phyloP scores from a whole-genome alignment of 495 filamentous ascomycete species.

The Umbilicaria muhlenbergii region DNA sequence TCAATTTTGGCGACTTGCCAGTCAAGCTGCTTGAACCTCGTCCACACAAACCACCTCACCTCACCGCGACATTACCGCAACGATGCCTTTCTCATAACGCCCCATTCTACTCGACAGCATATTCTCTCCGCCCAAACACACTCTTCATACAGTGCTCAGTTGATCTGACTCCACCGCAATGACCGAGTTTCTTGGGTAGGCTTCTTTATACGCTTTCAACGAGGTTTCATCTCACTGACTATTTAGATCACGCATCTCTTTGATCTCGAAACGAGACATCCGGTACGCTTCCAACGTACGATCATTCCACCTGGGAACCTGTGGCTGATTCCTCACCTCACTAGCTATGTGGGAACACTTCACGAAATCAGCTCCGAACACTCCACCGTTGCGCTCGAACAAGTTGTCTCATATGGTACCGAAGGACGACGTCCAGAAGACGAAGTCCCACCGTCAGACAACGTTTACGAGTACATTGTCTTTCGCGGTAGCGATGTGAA shows the following conservation, averaged over 20 bases:
- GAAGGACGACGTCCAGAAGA: conserved; percentile 75
- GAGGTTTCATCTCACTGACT: conserved; percentile 11
- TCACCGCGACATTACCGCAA: neutral
- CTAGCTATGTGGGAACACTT: conserved; percentile 84
- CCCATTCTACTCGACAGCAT: no score
- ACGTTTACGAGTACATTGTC: conserved; percentile 96
- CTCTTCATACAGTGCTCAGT: no score
- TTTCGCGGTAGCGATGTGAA: conserved; percentile 98
- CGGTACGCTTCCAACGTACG: conserved; percentile 38
- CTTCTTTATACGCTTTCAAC: conserved; percentile 1
- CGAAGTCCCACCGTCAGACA: conserved; percentile 65
- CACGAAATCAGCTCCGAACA: conserved; percentile 97
- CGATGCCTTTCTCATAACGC: no score
- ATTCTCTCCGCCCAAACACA: no score
- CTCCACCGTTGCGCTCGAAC: conserved; percentile 89
- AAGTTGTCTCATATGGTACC: conserved; percentile 83
- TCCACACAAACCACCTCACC: neutral
- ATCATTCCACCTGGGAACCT: neutral
- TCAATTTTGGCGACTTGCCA: no score
- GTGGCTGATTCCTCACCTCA: conserved; percentile 13
- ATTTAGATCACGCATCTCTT: conserved; percentile 56
- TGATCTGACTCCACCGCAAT: conserved; percentile 18
- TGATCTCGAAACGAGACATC: conserved; percentile 97
- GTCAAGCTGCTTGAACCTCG: no score
- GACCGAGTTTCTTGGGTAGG: conserved; percentile 50